Base-by-base conservation (phyloP, 257 asterid genomes). In the Solanum chiquidenum region DNA sequence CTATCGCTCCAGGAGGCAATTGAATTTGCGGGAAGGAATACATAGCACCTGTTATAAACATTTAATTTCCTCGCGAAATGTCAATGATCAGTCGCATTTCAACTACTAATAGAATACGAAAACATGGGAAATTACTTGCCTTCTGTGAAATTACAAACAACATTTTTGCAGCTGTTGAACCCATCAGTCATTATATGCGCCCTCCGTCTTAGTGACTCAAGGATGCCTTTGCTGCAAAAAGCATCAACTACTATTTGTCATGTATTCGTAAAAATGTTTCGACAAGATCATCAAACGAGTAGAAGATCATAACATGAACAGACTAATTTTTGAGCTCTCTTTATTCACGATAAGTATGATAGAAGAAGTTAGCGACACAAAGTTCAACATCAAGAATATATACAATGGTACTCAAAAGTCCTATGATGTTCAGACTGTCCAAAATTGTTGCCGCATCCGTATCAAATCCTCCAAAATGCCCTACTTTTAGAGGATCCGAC, bases 21-120 rank as follows among this genome's bases (percentile, higher is more conserved):
- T 96, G 95, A 87, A 97, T 91, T 94, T 97, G 99, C 37, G 99
- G 99, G 94, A 97, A 97, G 38, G 99, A 97, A 90, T 97, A 97
- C 99, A 97, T 97, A 68, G 99, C 99, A 68, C 99, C 99, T 97
- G 93, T 62, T 80, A 23, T 86, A 83, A 55, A 88, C 44, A 58
- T 83, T 49, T 0, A 16, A 49, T 49, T 90, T 72, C 33, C 38
- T 4, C 3, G 8, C 34, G n/a, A 74, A 29, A 42, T 86, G 42
- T 42, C 10, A 85, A 69, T 25, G 20, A 42, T 11, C 0, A 2
- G 40, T 69, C 25, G 64, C 25, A 0, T 77, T 42, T 27, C 27
- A 79, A 42, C 9, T 1, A 0, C 4, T 44, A 79, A 4, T 49
- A 46, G 12, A 68, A 85, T 69, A 69, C 6, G 4, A 21, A 71